Conservation (phyloP, 805 yeast genomes). For the Nakazawaea siamensis region DNA sequence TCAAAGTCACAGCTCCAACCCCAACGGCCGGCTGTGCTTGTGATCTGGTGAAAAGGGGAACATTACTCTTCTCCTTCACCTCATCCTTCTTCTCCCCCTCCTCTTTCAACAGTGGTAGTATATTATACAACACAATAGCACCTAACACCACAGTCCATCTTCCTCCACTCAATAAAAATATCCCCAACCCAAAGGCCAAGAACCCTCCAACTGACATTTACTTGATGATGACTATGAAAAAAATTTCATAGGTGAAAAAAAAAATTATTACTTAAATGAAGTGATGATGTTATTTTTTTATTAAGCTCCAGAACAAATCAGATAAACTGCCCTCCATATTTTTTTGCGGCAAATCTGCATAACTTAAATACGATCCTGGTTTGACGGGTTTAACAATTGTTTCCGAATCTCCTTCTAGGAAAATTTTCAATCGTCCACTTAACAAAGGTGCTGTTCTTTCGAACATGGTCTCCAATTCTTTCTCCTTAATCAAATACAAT, state of each 20-base stretch:
- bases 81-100: background rate
- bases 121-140: slow-evolving; percentile 12
- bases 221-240: too few relatives aligned
- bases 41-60: background rate
- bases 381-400: slow-evolving; percentile 13
- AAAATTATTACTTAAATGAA: too few relatives aligned
- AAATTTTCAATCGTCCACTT: slow-evolving; percentile 14
- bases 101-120: slow-evolving; percentile 8
- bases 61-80: background rate
- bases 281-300: too few relatives aligned
- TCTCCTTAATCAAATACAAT: slow-evolving; percentile 36
- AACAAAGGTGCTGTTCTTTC: slow-evolving; percentile 23
- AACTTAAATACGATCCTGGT: slow-evolving; percentile 7
- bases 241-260: too few relatives aligned
- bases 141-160: slow-evolving; percentile 28
- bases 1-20: slow-evolving; percentile 2
- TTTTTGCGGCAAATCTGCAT: slow-evolving; percentile 16
- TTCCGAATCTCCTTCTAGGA: slow-evolving; percentile 12
- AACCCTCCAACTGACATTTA: too few relatives aligned
- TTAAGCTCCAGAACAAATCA: slow-evolving; percentile 18
- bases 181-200: too few relatives aligned
- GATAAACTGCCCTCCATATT: slow-evolving; percentile 21
- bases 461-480: slow-evolving; percentile 34
- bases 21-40: background rate
- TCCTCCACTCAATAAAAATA: slow-evolving; percentile 38